Evolutionary conservation across 2,329 filamentous ascomycete species (phyloP).

Genomic region (Nothophoma quercina): DNA sequence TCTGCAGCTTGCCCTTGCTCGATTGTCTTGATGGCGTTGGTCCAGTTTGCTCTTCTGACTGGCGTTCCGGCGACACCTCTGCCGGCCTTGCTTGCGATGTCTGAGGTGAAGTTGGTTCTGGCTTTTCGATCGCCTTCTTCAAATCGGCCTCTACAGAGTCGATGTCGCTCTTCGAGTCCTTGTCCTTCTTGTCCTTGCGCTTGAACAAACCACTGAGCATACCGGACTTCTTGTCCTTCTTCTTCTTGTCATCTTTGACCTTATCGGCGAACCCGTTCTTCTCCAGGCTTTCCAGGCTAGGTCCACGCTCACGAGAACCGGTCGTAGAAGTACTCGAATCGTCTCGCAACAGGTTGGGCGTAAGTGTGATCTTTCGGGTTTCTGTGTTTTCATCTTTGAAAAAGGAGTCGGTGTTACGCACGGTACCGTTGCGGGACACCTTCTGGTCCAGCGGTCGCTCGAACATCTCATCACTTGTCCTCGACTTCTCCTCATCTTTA

Average conservation of each 20-base stretch:
- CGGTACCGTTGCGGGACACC: conserved; percentile 78
- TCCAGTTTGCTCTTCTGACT: conserved; percentile 39
- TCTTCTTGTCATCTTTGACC: conserved; percentile 75
- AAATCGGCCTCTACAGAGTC: conserved; percentile 51
- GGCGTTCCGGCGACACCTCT: conserved; percentile 37
- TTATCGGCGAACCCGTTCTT: conserved; percentile 71
- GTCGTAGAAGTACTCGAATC: conserved; percentile 62
- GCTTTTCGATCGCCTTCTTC: conserved; percentile 54
- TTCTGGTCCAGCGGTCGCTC: conserved; percentile 54
- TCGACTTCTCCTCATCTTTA: conserved; percentile 53
- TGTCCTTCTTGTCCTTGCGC: conserved; percentile 68
- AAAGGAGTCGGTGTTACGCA: conserved; percentile 94
- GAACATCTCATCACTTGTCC: conserved; percentile 73
- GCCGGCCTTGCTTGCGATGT: conserved; percentile 41
- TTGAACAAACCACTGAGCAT: conserved; percentile 77
- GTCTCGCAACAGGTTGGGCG: conserved; percentile 88
- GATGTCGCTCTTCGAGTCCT: conserved; percentile 43
- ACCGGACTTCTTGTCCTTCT: conserved; percentile 73
- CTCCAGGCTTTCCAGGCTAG: conserved; percentile 79
- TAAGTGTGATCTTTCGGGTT: conserved; percentile 96
- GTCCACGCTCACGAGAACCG: conserved; percentile 57
- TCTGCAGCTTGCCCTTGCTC: conserved; percentile 52
- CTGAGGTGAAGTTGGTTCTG: conserved; percentile 41
- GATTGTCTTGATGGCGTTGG: conserved; percentile 38
- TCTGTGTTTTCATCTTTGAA: conserved; percentile 96